Percentiles rank a stretch among this genome's conserved stretches.
phyloP scores from a whole-genome alignment of 306 rosid species.

The Casuarina equisetifolia region DNA sequence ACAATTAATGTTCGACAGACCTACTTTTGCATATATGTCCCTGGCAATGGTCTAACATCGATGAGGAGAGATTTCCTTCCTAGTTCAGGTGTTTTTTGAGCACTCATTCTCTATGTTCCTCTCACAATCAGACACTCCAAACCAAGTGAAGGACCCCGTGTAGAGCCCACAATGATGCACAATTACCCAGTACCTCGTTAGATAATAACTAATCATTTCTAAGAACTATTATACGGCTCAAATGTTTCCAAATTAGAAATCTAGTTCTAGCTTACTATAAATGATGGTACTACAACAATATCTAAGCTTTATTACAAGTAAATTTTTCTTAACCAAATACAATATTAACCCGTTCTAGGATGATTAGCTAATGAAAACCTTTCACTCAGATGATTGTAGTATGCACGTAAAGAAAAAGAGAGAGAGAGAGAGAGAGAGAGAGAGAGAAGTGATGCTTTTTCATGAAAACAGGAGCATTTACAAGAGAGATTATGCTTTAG shows the following conservation, averaged over 20 bases:
- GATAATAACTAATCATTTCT: neutral
- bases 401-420: neutral
- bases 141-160: neutral
- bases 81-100: neutral
- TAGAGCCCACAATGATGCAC: too few species aligned
- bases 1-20: neutral
- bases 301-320: neutral
- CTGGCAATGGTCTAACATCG: neutral
- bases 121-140: neutral
- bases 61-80: neutral
- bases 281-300: neutral
- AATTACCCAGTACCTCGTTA: too few species aligned
- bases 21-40: neutral
- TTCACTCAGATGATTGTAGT: neutral
- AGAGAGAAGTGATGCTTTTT: neutral
- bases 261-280: neutral
- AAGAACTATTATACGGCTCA: neutral
- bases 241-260: neutral
- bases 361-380: neutral
- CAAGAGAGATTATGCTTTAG: conserved; percentile 8
- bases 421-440: too few species aligned
- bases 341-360: too few species aligned
- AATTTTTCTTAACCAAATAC: too few species aligned
- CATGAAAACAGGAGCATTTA: neutral
- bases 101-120: neutral